Percentiles rank a stretch among this genome's conserved stretches.
Conservation (phyloP, 768 basidiomycete species). For the Panaeolus cyanescens region DNA sequence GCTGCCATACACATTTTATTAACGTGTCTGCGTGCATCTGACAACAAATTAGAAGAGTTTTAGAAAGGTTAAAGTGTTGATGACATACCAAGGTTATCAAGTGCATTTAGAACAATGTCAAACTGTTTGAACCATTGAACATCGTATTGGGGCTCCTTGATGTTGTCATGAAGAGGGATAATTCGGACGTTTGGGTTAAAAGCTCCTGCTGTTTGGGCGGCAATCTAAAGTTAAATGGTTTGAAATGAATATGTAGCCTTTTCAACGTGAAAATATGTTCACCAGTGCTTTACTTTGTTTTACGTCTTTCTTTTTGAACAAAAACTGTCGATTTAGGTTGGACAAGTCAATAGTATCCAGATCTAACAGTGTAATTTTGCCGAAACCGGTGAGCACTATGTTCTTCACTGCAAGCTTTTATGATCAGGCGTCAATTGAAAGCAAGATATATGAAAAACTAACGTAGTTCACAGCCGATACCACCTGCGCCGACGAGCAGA, state of each 20-base stretch:
- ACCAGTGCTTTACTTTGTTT: slow-evolving; percentile 96
- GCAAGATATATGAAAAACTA: slow-evolving; percentile 25
- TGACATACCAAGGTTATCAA: slow-evolving; percentile 91
- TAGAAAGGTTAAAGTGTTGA: not conserved
- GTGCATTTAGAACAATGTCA: slow-evolving; percentile 91
- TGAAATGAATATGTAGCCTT: too few relatives aligned
- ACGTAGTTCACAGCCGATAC: slow-evolving; percentile 97
- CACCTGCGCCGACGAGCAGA: slow-evolving; percentile 92
- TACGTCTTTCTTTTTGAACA: slow-evolving; percentile 96
- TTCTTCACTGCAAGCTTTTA: slow-evolving; percentile 76
- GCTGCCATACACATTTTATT: slow-evolving; percentile 98
- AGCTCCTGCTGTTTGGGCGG: slow-evolving; percentile 76
- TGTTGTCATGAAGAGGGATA: slow-evolving; percentile 89
- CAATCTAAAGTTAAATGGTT: slow-evolving; percentile 55
- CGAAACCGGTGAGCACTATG: slow-evolving; percentile 90
- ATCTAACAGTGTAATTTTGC: slow-evolving; percentile 89
- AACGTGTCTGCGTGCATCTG: slow-evolving; percentile 93
- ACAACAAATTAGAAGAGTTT: not conserved
- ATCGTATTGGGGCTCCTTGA: slow-evolving; percentile 91
- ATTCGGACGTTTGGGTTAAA: slow-evolving; percentile 92
- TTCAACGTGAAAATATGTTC: slow-evolving; percentile 16
- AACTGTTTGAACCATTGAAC: slow-evolving; percentile 89
- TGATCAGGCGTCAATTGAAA: not conserved
- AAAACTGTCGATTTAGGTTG: slow-evolving; percentile 95
- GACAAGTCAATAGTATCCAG: slow-evolving; percentile 98